Conservation (phyloP, 2,329 filamentous ascomycete species). For the Neofusicoccum cordaticola region DNA sequence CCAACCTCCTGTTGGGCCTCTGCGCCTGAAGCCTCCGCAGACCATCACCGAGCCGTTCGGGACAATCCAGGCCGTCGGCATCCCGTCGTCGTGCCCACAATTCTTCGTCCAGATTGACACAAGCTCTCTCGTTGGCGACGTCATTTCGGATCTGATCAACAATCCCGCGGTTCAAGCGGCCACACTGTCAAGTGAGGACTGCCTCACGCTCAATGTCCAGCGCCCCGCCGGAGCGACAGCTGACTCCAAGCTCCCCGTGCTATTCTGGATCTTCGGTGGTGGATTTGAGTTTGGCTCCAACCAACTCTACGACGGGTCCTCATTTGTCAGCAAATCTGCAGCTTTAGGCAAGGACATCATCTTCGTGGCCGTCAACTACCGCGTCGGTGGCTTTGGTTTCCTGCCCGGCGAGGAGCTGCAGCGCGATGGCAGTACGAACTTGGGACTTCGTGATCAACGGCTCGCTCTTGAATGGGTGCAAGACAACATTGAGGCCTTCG, state of each 20-base stretch:
- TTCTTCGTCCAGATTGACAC: conserved; percentile 39
- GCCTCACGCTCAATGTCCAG: conserved; percentile 45
- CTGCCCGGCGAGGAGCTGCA: conserved; percentile 53
- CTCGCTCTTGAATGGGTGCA: conserved; percentile 46
- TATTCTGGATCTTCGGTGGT: conserved; percentile 26
- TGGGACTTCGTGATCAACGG: conserved; percentile 46
- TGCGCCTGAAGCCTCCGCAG: conserved; percentile 14
- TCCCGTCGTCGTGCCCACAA: conserved; percentile 59
- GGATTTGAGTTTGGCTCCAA: conserved; percentile 27
- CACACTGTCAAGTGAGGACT: conserved; percentile 28
- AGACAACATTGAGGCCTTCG: conserved; percentile 44
- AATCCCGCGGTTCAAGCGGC: conserved; percentile 39
- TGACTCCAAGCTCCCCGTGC: conserved; percentile 40
- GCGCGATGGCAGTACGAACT: conserved; percentile 52
- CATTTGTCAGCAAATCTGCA: conserved; percentile 42
- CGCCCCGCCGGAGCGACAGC: conserved; percentile 39
- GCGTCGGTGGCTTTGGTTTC: conserved; percentile 72
- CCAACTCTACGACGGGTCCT: conserved; percentile 38
- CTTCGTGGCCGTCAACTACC: conserved; percentile 76
- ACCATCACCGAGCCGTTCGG: conserved; percentile 49
- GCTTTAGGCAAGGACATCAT: conserved; percentile 62
- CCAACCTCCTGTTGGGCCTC: conserved; percentile 5
- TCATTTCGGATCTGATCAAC: conserved; percentile 29
- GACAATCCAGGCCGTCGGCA: conserved; percentile 58
- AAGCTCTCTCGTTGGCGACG: not conserved